Base-by-base conservation (phyloP, 1,284 basidiomycete species). In the Naganishia sp. region DNA sequence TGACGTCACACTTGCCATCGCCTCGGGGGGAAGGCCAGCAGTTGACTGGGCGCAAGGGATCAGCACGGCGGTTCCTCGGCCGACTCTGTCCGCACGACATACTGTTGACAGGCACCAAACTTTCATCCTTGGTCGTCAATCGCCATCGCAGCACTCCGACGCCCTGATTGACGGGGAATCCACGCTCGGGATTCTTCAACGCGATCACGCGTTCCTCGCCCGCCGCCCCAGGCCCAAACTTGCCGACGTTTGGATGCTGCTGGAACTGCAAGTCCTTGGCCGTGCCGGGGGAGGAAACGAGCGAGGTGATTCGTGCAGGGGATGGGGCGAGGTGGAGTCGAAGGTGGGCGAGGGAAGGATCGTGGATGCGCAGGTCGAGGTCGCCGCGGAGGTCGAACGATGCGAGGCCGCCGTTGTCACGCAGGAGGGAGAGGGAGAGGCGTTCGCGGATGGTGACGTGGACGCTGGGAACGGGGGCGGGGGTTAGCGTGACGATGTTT, bases 21-120 rank as follows among this genome's bases (percentile, higher is more conserved):
- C 92, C 93, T 56, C 90, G 88, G 2, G 90, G 88, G 36, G 92
- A 90, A 5, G 94, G 94, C 95, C 95, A 98, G 79, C 91, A 94
- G 74, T 93, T 97, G 78, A 98, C 93, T 91, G 57, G 11, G 36
- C 59, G 53, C 42, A 48, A 21, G 21, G 10, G 42, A 13, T 39
- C 18, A 56, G 55, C n/a, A 28, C 28, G 28, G 3, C 3, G 28
- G 28, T 3, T 28, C 28, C 28, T 21, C 21, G 2, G 23, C 11
- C 28, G 2, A 45, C 5, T 3, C 10, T n/a, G 23, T 6, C 3
- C 18, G 11, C 21, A 13, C 15, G 16, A 82, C 90, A 79, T 80
- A 94, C 92, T 91, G 18, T 90, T 90, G 66, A 99, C 80, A 1
- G 95, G 95, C 23, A 96, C 87, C 69, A 89, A 86, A 67, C 87